Conservation (phyloP, 2,329 filamentous ascomycete species). For the Fusarium annulatum region DNA sequence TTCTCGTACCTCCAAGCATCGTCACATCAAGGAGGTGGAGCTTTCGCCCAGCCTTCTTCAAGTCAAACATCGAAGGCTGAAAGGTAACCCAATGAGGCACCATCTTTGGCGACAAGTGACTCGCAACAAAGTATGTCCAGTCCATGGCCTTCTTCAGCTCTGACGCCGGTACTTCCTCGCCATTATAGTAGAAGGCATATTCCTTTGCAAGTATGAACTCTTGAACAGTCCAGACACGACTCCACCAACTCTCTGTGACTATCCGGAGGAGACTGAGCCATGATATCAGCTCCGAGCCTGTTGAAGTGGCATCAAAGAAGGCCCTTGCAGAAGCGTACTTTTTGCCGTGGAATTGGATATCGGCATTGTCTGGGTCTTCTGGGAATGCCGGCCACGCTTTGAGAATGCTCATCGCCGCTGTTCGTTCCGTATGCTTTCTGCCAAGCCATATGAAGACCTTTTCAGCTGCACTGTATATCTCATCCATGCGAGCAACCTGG, state of each 20-base stretch:
- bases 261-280: slow-evolving; percentile 2
- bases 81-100: slow-evolving; percentile 2
- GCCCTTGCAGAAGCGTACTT: slow-evolving; percentile 9
- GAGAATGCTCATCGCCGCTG: slow-evolving; percentile 5
- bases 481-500: slow-evolving; percentile 16
- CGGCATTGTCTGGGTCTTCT: background rate
- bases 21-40: slow-evolving; percentile 9
- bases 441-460: slow-evolving; percentile 18
- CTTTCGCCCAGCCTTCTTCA: background rate
- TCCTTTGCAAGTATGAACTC: slow-evolving; percentile 22
- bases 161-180: background rate
- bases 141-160: slow-evolving; percentile 19
- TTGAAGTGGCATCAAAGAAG: slow-evolving; percentile 17
- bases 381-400: slow-evolving; percentile 11
- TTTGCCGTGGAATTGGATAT: slow-evolving; percentile 12
- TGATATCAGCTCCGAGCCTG: background rate
- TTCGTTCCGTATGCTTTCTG: background rate
- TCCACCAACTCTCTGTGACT: slow-evolving; percentile 27
- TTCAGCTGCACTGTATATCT: slow-evolving; percentile 10
- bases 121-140: slow-evolving; percentile 21
- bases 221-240: slow-evolving; percentile 22
- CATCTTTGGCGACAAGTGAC: background rate
- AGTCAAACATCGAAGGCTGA: slow-evolving; percentile 19
- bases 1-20: slow-evolving; percentile 13
- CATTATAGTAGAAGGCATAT: slow-evolving; percentile 10